A percentile compares a stretch with the other conserved stretches of the same genome.
These are phyloP conservation scores for Colletotrichum paranaense DNA, from an alignment of 2,329 filamentous ascomycete genomes.

Conservation along the genomic window DNA sequence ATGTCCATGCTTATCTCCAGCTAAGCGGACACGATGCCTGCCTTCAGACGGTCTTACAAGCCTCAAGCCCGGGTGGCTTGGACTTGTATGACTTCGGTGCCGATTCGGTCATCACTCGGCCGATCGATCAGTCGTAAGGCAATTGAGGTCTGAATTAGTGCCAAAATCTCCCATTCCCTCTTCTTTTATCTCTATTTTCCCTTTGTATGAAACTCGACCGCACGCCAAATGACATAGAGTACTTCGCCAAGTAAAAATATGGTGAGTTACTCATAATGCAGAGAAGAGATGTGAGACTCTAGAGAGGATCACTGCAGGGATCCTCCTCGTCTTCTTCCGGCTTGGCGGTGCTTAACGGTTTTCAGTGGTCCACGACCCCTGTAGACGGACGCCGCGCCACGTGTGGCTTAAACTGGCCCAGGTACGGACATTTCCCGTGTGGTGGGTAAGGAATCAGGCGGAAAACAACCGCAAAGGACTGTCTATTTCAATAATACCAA, in stretches of 20 bases:
- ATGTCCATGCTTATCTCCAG: constrained; percentile 1
- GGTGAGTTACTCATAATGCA: not conserved
- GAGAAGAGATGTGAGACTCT: not conserved
- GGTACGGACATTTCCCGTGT: not conserved
- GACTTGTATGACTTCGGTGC: not conserved
- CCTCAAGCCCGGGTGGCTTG: not conserved
- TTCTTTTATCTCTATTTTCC: not conserved
- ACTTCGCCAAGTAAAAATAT: not conserved
- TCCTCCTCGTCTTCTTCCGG: not conserved
- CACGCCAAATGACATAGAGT: not conserved
- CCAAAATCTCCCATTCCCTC: not conserved
- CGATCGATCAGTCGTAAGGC: not conserved
- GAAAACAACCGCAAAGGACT: not conserved
- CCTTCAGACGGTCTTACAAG: not conserved
- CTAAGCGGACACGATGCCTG: not conserved
- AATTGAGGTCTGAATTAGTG: not conserved
- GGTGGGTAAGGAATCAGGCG: not conserved
- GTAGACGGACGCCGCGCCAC: not conserved
- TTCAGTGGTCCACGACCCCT: not conserved
- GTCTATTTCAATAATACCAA: not conserved
- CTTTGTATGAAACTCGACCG: not conserved
- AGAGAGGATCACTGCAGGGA: not conserved
- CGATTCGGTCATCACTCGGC: not conserved
- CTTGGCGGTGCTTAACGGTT: not conserved
- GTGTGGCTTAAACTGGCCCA: not conserved